Evolutionary conservation across 2,329 filamentous ascomycete species (phyloP).

Genomic region (Epicoccum sorghinum): DNA sequence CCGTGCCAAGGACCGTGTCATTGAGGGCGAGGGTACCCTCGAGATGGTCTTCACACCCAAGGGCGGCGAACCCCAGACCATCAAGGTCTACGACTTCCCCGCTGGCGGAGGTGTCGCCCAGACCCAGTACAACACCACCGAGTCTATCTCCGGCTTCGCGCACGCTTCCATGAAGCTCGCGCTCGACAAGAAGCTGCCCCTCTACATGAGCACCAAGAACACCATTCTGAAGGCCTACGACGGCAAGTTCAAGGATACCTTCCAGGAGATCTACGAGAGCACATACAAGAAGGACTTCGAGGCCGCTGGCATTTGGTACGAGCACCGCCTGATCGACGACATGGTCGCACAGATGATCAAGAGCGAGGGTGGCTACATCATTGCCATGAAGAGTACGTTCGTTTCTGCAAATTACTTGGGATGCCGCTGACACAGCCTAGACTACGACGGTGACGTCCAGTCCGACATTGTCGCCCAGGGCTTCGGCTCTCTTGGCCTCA

Average conservation of each 20-base stretch:
- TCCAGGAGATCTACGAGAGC: constrained; percentile 93
- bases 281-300: constrained; percentile 89
- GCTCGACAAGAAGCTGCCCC: constrained; percentile 81
- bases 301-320: constrained; percentile 94
- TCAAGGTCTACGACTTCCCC: constrained; percentile 91
- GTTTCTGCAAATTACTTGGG: background rate
- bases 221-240: constrained; percentile 99
- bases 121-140: constrained; percentile 98
- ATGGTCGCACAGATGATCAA: constrained; percentile 99
- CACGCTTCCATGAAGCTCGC: constrained; percentile 97
- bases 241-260: constrained; percentile 98
- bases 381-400: constrained; percentile 88
- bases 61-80: constrained; percentile 78
- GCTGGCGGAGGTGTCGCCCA: constrained; percentile 86
- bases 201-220: constrained; percentile 99
- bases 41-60: constrained; percentile 92
- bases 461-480: constrained; percentile 98
- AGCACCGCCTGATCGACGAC: constrained; percentile 98
- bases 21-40: constrained; percentile 82
- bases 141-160: constrained; percentile 92
- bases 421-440: constrained; percentile 54
- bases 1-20: constrained; percentile 89
- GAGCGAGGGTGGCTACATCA: constrained; percentile 93
- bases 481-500: constrained; percentile 95
- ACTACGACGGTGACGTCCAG: constrained; percentile 99